These are phyloP conservation scores for Phytophthora constricta DNA, from an alignment of 352 stramenopile genomes.

Conservation along the genomic window DNA sequence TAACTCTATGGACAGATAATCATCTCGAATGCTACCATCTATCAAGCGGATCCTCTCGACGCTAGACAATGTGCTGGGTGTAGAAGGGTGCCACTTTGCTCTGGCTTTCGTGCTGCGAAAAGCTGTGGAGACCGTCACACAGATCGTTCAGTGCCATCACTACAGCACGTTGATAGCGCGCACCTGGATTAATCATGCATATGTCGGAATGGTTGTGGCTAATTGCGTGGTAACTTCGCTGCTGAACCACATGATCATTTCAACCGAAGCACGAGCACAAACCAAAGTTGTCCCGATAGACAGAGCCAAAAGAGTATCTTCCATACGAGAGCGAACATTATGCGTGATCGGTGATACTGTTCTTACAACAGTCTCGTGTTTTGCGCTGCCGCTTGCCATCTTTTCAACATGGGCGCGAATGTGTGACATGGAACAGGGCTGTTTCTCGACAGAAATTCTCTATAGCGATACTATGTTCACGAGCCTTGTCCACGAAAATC, in stretches of 20 bases:
- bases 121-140: not conserved
- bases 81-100: not conserved
- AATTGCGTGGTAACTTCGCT: not conserved
- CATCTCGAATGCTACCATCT: not conserved
- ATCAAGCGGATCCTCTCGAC: not conserved
- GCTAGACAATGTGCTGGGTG: not conserved
- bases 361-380: not conserved
- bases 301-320: not conserved
- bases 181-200: not conserved
- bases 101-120: not conserved
- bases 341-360: slow-evolving; percentile 14
- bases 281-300: not conserved
- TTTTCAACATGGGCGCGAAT: slow-evolving; percentile 9
- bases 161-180: not conserved
- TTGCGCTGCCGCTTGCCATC: slow-evolving; percentile 8
- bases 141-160: not conserved
- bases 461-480: slow-evolving; percentile 47
- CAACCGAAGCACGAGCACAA: not conserved
- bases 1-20: not conserved
- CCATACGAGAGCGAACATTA: slow-evolving; percentile 18
- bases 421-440: slow-evolving; percentile 33
- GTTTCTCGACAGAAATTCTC: slow-evolving; percentile 30
- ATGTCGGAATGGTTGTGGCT: not conserved
- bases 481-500: slow-evolving; percentile 52
- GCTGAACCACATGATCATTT: not conserved